phyloP scores from a whole-genome alignment of 345 rosid genomes.

The Ailanthus altissimus region DNA sequence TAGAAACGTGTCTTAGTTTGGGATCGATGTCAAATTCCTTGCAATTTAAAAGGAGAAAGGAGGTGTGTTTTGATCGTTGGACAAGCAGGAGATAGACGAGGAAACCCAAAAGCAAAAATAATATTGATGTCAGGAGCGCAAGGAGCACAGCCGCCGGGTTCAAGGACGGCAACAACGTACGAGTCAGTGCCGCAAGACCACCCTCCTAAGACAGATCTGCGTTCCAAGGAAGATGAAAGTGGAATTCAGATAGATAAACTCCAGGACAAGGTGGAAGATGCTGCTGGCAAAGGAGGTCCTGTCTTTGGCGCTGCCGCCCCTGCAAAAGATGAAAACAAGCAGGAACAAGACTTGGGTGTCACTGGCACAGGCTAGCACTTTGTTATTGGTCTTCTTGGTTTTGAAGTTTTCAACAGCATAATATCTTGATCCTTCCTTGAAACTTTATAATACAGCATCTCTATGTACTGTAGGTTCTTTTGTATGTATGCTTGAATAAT shows the following conservation, averaged over 20 bases:
- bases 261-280: constrained; percentile 49
- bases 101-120: too few species aligned
- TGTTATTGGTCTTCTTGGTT: not conserved
- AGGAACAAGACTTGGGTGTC: constrained; percentile 42
- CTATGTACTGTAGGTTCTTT: not conserved
- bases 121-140: constrained; percentile 60
- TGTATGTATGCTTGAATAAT: not conserved
- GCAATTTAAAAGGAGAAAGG: not conserved
- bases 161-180: constrained; percentile 49
- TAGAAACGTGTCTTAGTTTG: not conserved
- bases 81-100: too few species aligned
- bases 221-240: constrained; percentile 43
- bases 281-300: constrained; percentile 51
- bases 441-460: not conserved
- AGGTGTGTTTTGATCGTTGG: not conserved
- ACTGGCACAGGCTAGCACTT: constrained; percentile 41
- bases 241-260: constrained; percentile 41
- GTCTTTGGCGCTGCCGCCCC: constrained; percentile 37
- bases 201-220: constrained; percentile 34
- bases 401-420: not conserved
- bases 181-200: constrained; percentile 43
- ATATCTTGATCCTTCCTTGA: not conserved
- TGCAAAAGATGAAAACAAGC: constrained; percentile 33
- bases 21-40: not conserved
- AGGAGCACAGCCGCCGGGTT: constrained; percentile 56